A percentile compares a stretch with the other conserved stretches of the same genome.
Conservation (phyloP, 345 rosid species). For the Schrenkiella parvula region DNA sequence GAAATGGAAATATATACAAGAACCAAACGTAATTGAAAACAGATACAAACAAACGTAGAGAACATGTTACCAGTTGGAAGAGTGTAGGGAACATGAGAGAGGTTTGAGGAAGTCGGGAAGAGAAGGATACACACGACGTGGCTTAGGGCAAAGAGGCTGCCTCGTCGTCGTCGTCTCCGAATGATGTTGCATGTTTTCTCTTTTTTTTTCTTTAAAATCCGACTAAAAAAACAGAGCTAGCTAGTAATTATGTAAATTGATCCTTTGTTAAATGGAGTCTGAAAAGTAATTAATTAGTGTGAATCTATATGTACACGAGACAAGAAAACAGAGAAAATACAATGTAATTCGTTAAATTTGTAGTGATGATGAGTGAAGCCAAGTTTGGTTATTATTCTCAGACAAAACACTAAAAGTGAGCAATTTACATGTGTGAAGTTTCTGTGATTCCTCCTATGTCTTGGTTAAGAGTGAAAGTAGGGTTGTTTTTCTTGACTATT, state of each 20-base stretch:
- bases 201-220: background rate
- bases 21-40: background rate
- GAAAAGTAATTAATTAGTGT: background rate
- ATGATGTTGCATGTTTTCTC: constrained; percentile 44
- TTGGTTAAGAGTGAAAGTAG: constrained; percentile 51
- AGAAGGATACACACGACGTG: constrained; percentile 51
- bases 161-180: constrained; percentile 22
- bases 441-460: constrained; percentile 5
- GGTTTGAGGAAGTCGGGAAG: constrained; percentile 66
- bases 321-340: background rate
- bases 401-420: background rate
- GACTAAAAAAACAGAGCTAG: constrained; percentile 6
- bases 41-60: background rate
- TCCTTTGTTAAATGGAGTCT: background rate
- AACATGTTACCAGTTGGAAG: constrained; percentile 15
- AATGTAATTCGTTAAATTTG: constrained; percentile 1
- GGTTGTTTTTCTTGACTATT: constrained; percentile 42
- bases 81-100: constrained; percentile 50
- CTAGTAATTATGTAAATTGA: background rate
- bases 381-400: constrained; percentile 15
- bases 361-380: constrained; percentile 35
- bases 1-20: background rate
- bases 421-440: constrained; percentile 13
- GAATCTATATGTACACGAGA: background rate
- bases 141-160: constrained; percentile 64